Percentiles rank a stretch among this genome's conserved stretches.
Conservation (phyloP, 164 flowering plant genomes). For the Magnolia sinica region DNA sequence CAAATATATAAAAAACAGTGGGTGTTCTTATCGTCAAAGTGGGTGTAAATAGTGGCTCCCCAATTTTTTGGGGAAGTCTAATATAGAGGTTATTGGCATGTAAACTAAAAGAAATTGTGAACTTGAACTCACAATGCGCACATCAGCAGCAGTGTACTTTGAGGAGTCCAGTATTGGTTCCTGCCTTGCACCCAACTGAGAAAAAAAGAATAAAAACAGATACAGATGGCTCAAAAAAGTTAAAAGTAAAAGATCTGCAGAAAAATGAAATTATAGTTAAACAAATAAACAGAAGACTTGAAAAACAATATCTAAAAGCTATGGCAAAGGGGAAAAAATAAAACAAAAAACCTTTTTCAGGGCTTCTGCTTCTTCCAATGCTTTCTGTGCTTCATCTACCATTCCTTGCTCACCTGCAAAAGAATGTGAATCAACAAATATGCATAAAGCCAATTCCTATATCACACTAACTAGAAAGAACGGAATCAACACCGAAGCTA, state of each 20-base stretch:
- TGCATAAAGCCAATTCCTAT: background rate
- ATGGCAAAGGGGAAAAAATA: background rate
- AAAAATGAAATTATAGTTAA: background rate
- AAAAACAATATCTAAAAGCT: background rate
- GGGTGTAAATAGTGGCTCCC: too few species aligned
- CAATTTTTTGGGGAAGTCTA: too few species aligned
- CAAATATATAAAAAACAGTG: too few species aligned
- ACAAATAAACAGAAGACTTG: background rate
- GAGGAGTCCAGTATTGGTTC: conserved; percentile 76
- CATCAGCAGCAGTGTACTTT: conserved; percentile 94
- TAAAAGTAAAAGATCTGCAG: background rate
- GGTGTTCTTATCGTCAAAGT: too few species aligned
- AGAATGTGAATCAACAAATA: background rate
- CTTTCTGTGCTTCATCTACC: conserved; percentile 97
- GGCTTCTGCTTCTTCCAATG: conserved; percentile 96
- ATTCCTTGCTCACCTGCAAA: conserved; percentile 90
- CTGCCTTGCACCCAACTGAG: conserved; percentile 73
- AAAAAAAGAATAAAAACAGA: background rate
- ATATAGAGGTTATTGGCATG: too few species aligned
- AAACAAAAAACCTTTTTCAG: conserved; percentile 68
- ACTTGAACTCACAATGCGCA: conserved; percentile 79
- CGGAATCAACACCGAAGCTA: background rate
- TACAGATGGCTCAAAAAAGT: background rate
- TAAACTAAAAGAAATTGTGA: background rate
- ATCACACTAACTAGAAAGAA: background rate